Evolutionary conservation across 2,329 filamentous ascomycete species (phyloP), one percentile per base, ranked within the genome.

Genomic region (Alternaria gansuensis): DNA sequence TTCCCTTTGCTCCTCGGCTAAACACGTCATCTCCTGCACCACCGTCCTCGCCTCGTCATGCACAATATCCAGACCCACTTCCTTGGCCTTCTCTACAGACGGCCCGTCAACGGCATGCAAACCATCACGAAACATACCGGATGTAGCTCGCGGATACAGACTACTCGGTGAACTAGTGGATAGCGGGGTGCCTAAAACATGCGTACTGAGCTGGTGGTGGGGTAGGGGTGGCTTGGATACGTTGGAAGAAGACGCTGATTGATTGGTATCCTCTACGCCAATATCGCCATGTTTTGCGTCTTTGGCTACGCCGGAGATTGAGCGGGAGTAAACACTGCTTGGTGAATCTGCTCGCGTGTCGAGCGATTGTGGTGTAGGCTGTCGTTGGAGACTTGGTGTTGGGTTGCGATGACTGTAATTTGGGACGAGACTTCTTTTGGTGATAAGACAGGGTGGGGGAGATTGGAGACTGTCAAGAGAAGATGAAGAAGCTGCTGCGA

Each of bases 1-100:
- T 3, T 21, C 31, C n/a, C 51, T 52, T 8, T 63, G 54, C 2
- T 71, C 64, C 21, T 54, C 43, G 37, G 50, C 48, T 24, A 68
- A 49, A 17, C 40, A 52, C 7, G 26, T 40, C 17, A 54, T 29
- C 26, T 57, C 58, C 9, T 52, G 31, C 24, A 11, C 39, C 0
- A 13, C 10, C 3, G 11, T 8, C 9, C 10, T 37, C 0, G 6
- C 14, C 24, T 56, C 33, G 3, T 29, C 13, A 11, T 3, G 33
- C 24, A 23, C 26, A 29, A 4, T 31, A 23, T 4, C 23, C 26
- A 3, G 7, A 0, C 9, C 21, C 29, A 1, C 26, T 3, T 17
- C 21, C 13, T 21, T 14, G 8, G 40, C 10, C 8, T 24, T 37
- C 17, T 26, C 31, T 4, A 40, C 2, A 5, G 23, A 8, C 34